A percentile compares a stretch with the other conserved stretches of the same genome.
Conservation (phyloP, 345 rosid species). For the Viola odorata region DNA sequence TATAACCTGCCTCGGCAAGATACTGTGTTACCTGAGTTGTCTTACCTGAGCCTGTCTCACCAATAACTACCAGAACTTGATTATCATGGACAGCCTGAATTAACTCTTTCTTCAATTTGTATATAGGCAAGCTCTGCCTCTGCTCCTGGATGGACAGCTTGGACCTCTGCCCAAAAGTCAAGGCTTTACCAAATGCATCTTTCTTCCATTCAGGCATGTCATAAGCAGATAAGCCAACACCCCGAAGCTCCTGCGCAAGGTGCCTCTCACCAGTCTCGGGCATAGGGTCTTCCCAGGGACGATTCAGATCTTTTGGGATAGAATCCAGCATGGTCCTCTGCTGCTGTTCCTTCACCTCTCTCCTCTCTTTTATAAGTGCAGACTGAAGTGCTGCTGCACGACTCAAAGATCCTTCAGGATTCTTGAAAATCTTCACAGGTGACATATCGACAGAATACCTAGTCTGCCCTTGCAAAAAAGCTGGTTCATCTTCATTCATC, state of each 20-base stretch:
- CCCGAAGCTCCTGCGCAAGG: slow-evolving; percentile 91
- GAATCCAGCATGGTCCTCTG: slow-evolving; percentile 90
- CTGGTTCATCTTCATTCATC: slow-evolving; percentile 85
- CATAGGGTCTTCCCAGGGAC: slow-evolving; percentile 96
- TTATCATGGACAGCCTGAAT: slow-evolving; percentile 84
- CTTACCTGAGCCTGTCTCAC: slow-evolving; percentile 86
- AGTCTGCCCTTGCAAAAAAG: slow-evolving; percentile 75
- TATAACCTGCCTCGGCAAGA: slow-evolving; percentile 75
- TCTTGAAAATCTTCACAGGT: slow-evolving; percentile 85
- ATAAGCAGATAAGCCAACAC: slow-evolving; percentile 83
- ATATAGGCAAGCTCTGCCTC: slow-evolving; percentile 85
- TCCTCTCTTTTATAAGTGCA: slow-evolving; percentile 77
- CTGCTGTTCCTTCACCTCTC: slow-evolving; percentile 79
- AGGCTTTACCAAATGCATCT: slow-evolving; percentile 74
- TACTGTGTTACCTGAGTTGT: slow-evolving; percentile 87
- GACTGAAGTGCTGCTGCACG: slow-evolving; percentile 94
- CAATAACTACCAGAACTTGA: slow-evolving; percentile 75
- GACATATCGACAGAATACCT: slow-evolving; percentile 71
- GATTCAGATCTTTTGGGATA: slow-evolving; percentile 94
- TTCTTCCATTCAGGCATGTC: slow-evolving; percentile 96
- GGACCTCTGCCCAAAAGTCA: slow-evolving; percentile 74
- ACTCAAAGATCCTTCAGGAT: slow-evolving; percentile 89
- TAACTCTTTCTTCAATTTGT: slow-evolving; percentile 77
- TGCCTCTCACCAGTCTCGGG: slow-evolving; percentile 88
- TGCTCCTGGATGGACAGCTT: slow-evolving; percentile 89